phyloP scores from a whole-genome alignment of 73 alveolate genomes.

The Symbiodinium natans region DNA sequence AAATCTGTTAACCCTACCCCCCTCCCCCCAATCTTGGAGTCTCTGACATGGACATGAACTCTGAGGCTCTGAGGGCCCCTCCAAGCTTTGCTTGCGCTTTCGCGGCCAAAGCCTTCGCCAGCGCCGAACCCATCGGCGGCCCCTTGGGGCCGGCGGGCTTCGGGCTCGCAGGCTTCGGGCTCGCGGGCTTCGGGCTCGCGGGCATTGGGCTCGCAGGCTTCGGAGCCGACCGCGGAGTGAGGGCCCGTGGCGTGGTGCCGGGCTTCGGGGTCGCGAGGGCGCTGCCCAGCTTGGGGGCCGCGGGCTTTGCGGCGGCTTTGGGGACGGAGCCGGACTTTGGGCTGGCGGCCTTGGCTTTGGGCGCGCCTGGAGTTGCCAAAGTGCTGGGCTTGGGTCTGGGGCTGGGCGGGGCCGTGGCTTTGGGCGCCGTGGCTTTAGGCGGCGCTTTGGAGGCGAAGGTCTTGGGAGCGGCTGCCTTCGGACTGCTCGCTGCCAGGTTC shows the following conservation, averaged over 20 bases:
- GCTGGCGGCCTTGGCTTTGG: not conserved
- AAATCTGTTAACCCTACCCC: too few species aligned
- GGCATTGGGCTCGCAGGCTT: not conserved
- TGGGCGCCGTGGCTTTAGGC: not conserved
- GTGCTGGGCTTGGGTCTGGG: not conserved
- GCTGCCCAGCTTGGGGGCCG: not conserved
- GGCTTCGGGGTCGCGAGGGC: too few species aligned
- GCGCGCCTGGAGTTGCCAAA: not conserved
- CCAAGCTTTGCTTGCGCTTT: slow-evolving; percentile 4
- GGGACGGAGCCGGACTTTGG: not conserved
- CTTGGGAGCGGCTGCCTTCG: not conserved
- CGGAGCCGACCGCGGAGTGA: too few species aligned
- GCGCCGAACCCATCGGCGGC: too few species aligned
- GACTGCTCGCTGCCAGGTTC: not conserved
- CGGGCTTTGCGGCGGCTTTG: not conserved
- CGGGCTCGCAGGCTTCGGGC: not conserved
- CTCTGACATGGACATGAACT: too few species aligned
- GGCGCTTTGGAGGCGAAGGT: not conserved
- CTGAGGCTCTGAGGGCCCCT: not conserved
- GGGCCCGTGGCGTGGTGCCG: too few species aligned
- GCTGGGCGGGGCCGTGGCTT: not conserved
- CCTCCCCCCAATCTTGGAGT: too few species aligned
- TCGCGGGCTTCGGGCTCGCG: not conserved
- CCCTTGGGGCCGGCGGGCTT: too few species aligned
- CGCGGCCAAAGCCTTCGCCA: not conserved